Evolutionary conservation across 148 eudicot species (phyloP).

Genomic region (Beta vulgaris): DNA sequence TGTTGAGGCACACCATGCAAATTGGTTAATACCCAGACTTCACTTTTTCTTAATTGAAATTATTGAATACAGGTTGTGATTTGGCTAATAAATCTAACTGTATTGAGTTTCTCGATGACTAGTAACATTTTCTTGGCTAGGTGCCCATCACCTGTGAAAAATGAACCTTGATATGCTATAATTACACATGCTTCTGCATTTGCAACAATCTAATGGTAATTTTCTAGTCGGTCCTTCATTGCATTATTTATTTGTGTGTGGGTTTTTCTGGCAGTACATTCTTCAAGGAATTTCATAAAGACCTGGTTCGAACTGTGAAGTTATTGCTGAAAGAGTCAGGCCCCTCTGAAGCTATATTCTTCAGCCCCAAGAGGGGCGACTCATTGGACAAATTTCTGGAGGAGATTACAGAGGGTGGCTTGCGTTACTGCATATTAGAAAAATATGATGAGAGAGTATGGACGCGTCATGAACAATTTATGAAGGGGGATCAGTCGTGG

Average conservation of each 20-base stretch:
- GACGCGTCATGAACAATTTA: constrained; percentile 57
- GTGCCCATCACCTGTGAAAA: neutral
- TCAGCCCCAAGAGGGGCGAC: constrained; percentile 84
- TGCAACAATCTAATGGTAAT: neutral
- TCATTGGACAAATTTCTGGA: constrained; percentile 70
- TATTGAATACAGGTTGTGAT: neutral
- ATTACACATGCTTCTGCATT: neutral
- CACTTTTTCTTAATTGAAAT: neutral
- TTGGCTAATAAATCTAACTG: neutral
- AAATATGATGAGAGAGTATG: constrained; percentile 61
- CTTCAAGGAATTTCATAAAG: constrained; percentile 75
- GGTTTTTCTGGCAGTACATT: constrained; percentile 60
- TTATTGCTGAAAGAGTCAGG: constrained; percentile 51
- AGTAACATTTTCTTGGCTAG: neutral
- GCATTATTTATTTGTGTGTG: neutral
- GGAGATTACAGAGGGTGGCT: constrained; percentile 47
- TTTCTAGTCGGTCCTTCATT: neutral
- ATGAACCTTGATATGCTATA: neutral
- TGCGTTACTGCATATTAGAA: constrained; percentile 58
- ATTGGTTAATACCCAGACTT: neutral
- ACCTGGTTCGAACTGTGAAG: constrained; percentile 60
- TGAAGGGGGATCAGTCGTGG: constrained; percentile 56
- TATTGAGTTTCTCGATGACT: neutral
- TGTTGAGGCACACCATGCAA: neutral
- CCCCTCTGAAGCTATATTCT: constrained; percentile 64